phyloP scores from a whole-genome alignment of 2,329 filamentous ascomycete species.

The Aquanectria penicillioides region DNA sequence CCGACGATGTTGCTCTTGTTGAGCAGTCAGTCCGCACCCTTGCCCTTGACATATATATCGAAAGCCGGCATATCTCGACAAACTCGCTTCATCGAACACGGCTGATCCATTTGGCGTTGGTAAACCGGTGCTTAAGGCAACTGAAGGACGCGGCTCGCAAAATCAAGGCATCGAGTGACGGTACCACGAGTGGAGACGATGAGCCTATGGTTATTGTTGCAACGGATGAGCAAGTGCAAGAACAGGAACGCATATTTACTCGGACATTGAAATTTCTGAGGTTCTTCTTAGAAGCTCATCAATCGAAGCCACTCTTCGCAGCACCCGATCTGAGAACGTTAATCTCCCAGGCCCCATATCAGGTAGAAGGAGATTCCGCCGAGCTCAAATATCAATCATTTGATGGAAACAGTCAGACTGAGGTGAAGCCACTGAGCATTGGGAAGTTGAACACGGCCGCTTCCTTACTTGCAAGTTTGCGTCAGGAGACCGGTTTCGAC shows the following conservation, averaged over 20 bases:
- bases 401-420: constrained; percentile 67
- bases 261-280: constrained; percentile 75
- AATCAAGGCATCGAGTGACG: constrained; percentile 61
- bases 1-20: constrained; percentile 73
- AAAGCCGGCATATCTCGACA: constrained; percentile 60
- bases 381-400: constrained; percentile 81
- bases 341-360: constrained; percentile 61
- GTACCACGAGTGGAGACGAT: constrained; percentile 55
- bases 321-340: constrained; percentile 66
- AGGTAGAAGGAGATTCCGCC: constrained; percentile 70
- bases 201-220: constrained; percentile 63
- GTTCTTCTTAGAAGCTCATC: constrained; percentile 73
- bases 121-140: constrained; percentile 78
- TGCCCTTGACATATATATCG: constrained; percentile 76
- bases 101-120: constrained; percentile 73
- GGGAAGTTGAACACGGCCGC: constrained; percentile 76
- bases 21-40: constrained; percentile 74
- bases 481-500: constrained; percentile 76
- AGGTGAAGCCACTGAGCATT: constrained; percentile 70
- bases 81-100: constrained; percentile 62
- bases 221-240: constrained; percentile 57
- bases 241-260: constrained; percentile 69
- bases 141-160: constrained; percentile 68
- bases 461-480: constrained; percentile 74
- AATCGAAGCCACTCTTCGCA: constrained; percentile 68